phyloP scores from a whole-genome alignment of 805 yeast genomes.

The Huiozyma naganishii region DNA sequence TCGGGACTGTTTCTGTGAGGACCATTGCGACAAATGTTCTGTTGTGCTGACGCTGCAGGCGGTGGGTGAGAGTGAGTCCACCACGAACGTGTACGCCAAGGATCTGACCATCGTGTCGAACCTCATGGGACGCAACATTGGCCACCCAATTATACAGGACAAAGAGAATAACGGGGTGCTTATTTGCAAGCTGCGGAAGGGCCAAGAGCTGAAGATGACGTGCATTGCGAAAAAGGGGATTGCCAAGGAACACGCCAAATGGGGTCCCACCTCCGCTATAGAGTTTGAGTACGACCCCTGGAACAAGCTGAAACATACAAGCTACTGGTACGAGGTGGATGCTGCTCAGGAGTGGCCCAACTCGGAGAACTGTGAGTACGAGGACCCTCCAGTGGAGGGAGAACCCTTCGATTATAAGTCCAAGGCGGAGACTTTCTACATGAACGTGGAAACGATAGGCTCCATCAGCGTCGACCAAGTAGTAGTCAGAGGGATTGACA shows the following conservation, averaged over 20 bases:
- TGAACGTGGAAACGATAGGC: constrained; percentile 90
- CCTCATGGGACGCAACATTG: constrained; percentile 38
- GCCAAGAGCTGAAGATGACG: constrained; percentile 78
- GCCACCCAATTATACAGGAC: constrained; percentile 80
- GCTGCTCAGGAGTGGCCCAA: constrained; percentile 91
- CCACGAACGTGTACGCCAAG: constrained; percentile 82
- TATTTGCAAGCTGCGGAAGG: constrained; percentile 81
- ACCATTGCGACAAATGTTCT: constrained; percentile 90
- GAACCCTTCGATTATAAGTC: constrained; percentile 81
- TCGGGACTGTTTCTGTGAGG: constrained; percentile 96
- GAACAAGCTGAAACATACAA: constrained; percentile 93
- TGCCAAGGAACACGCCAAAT: constrained; percentile 95
- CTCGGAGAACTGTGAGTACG: constrained; percentile 83
- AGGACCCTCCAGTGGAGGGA: constrained; percentile 84
- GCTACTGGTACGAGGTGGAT: constrained; percentile 89
- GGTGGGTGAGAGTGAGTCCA: constrained; percentile 76
- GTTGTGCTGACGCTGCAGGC: constrained; percentile 81
- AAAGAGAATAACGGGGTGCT: constrained; percentile 73
- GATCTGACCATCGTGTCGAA: constrained; percentile 47
- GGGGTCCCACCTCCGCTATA: constrained; percentile 94
- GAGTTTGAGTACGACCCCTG: constrained; percentile 99
- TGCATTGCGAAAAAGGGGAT: constrained; percentile 97
- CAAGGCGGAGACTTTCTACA: constrained; percentile 67
- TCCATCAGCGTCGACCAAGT: constrained; percentile 83
- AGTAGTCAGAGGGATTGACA: constrained; percentile 71